Percentiles rank a stretch among this genome's conserved stretches.
These are phyloP conservation scores for Botrytis paeoniae DNA, from an alignment of 2,329 filamentous ascomycete species.

Conservation along the genomic window DNA sequence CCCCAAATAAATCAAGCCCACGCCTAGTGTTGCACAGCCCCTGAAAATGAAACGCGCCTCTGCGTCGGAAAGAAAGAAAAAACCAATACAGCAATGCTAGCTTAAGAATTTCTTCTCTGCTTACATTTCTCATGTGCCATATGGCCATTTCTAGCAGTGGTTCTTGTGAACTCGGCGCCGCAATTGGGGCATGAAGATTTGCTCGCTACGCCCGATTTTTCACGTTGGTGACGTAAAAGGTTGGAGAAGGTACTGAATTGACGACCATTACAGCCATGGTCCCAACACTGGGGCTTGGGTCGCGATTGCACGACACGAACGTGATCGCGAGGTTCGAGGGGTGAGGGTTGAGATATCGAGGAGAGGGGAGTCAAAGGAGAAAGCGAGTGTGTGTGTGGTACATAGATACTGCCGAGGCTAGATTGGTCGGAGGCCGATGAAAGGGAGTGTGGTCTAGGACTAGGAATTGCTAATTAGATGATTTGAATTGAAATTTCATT, in stretches of 20 bases:
- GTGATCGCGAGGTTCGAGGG: constrained; percentile 38
- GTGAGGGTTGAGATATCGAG: constrained; percentile 5
- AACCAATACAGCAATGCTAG: neutral
- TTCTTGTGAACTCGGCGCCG: constrained; percentile 89
- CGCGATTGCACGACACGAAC: constrained; percentile 71
- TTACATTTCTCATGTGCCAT: constrained; percentile 89
- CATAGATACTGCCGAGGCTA: constrained; percentile 25
- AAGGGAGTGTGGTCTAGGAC: constrained; percentile 33
- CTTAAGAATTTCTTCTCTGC: constrained; percentile 52
- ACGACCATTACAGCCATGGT: constrained; percentile 92
- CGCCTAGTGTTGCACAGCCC: neutral
- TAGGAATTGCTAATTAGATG: constrained; percentile 19
- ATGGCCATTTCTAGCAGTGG: constrained; percentile 84
- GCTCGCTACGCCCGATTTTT: constrained; percentile 86
- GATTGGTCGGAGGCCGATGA: constrained; percentile 35
- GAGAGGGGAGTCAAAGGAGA: constrained; percentile 3
- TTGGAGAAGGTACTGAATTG: constrained; percentile 98
- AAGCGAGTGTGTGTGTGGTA: constrained; percentile 26
- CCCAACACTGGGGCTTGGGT: constrained; percentile 96
- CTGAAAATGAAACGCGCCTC: constrained; percentile 10
- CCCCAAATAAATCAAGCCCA: constrained; percentile 5
- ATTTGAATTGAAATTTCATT: neutral
- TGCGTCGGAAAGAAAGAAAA: neutral
- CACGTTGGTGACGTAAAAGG: constrained; percentile 83
- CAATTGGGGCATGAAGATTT: constrained; percentile 91